phyloP scores from a whole-genome alignment of 164 flowering plant species.

The Akebia trifoliata region DNA sequence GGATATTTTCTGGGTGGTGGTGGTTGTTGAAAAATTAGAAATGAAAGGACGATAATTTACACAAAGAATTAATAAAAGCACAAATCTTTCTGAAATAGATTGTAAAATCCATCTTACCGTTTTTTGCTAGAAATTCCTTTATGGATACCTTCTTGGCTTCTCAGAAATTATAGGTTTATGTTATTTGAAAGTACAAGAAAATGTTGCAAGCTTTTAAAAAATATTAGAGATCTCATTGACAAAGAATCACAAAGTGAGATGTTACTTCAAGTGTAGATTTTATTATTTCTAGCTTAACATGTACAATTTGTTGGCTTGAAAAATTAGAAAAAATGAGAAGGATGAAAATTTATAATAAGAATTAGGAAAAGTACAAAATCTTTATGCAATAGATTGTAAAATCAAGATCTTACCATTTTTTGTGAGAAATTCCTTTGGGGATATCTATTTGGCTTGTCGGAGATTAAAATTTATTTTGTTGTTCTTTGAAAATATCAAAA shows the following conservation, averaged over 20 bases:
- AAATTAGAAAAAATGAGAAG: no score
- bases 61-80: neutral
- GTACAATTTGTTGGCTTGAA: neutral
- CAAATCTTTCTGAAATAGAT: neutral
- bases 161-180: neutral
- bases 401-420: neutral
- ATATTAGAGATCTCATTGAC: neutral
- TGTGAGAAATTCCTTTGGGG: neutral
- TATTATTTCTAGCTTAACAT: neutral
- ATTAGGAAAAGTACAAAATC: neutral
- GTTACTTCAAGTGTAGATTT: no score
- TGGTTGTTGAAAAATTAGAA: neutral
- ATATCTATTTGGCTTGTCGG: neutral
- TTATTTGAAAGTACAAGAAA: neutral
- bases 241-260: neutral
- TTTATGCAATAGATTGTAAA: neutral
- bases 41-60: neutral
- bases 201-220: no score
- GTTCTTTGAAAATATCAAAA: neutral
- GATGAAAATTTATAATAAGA: neutral
- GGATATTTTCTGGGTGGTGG: neutral
- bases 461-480: neutral
- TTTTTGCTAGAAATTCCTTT: neutral
- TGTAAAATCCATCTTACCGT: neutral
- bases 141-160: neutral